A percentile compares a stretch with the other conserved stretches of the same genome.
Conservation (phyloP, 345 rosid species). For the Cardamine chenopodiifolia region DNA sequence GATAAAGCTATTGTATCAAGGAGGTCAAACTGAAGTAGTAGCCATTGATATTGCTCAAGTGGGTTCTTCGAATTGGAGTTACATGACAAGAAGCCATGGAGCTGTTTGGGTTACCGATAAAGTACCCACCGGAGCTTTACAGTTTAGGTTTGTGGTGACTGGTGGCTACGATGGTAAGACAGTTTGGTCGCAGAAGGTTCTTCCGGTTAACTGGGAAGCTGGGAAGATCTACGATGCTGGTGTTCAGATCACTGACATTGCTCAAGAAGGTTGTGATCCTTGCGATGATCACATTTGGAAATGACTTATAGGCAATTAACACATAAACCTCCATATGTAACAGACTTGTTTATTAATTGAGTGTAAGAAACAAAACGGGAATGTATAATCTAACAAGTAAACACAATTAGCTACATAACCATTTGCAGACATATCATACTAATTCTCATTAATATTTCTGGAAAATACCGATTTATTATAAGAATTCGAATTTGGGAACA, state of each 20-base stretch:
- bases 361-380: not conserved
- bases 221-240: slow-evolving; percentile 71
- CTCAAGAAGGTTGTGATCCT: slow-evolving; percentile 78
- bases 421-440: no score
- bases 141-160: slow-evolving; percentile 75
- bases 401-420: not conserved
- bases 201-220: slow-evolving; percentile 70
- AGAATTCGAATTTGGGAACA: no score
- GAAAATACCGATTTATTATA: no score
- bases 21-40: slow-evolving; percentile 93
- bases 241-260: slow-evolving; percentile 75
- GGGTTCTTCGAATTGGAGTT: slow-evolving; percentile 72
- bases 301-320: no score
- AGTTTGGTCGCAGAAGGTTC: slow-evolving; percentile 71
- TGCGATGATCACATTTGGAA: slow-evolving; percentile 66
- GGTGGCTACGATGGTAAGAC: slow-evolving; percentile 84
- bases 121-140: slow-evolving; percentile 73
- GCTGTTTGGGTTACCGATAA: slow-evolving; percentile 79
- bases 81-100: slow-evolving; percentile 68
- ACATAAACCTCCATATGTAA: no score
- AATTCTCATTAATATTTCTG: no score
- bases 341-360: not conserved
- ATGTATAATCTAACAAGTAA: not conserved
- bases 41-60: slow-evolving; percentile 74
- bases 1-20: slow-evolving; percentile 74